These are phyloP conservation scores for Hyaloperonospora brassicae DNA, from an alignment of 352 stramenopile genomes.

Conservation along the genomic window DNA sequence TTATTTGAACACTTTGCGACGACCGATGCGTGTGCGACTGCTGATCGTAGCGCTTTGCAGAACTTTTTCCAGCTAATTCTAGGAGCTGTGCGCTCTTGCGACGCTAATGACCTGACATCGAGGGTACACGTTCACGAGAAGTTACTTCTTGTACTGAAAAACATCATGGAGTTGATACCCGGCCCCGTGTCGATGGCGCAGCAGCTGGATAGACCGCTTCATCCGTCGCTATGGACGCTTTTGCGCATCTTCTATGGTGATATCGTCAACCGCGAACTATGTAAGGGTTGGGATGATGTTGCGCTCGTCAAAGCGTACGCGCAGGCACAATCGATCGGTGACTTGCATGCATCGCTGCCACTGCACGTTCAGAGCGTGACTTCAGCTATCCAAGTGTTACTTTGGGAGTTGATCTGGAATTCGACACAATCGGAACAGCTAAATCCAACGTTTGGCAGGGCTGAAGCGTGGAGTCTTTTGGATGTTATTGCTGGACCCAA, in stretches of 20 bases:
- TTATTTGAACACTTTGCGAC: slow-evolving; percentile 14
- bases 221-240: slow-evolving; percentile 16
- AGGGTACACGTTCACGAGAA: slow-evolving; percentile 17
- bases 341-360: not conserved
- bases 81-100: not conserved
- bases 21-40: not conserved
- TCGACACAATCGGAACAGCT: slow-evolving; percentile 5
- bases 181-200: slow-evolving; percentile 11
- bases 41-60: slow-evolving; percentile 4
- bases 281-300: slow-evolving; percentile 13
- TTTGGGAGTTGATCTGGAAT: slow-evolving; percentile 34
- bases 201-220: slow-evolving; percentile 1
- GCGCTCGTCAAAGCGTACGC: slow-evolving; percentile 9
- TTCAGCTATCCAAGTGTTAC: slow-evolving; percentile 13
- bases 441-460: slow-evolving; percentile 7
- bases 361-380: slow-evolving; percentile 7
- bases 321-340: not conserved
- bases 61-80: slow-evolving; percentile 11
- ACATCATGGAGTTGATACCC: slow-evolving; percentile 17
- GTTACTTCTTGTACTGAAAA: slow-evolving; percentile 29
- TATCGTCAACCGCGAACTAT: slow-evolving; percentile 7
- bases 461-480: slow-evolving; percentile 18
- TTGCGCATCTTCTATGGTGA: slow-evolving; percentile 14
- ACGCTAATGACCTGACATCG: not conserved
- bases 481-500: slow-evolving; percentile 13